Base-by-base conservation (phyloP, 2,329 filamentous ascomycete species). In the Paracorniculantispora psalliotae region DNA sequence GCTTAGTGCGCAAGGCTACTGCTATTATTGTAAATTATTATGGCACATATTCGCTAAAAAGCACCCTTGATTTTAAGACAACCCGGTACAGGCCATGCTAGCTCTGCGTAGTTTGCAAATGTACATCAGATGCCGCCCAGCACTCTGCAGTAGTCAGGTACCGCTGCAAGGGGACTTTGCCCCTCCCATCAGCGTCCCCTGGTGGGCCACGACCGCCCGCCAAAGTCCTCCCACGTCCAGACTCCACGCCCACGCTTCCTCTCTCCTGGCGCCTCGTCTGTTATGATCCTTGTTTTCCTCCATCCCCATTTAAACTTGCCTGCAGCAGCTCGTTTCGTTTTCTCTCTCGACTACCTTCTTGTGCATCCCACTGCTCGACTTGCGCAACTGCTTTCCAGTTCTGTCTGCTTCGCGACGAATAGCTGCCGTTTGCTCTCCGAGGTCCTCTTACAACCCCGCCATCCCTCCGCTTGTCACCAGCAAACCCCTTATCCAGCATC, bases 401-500 rank as follows among this genome's bases (percentile, higher is more conserved):
- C 39, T 47, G 55, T 35, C 19, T 43, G 26, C 13, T 15, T 57
- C 33, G 19, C 47, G 12, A 57, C 55, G 19, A 44, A 13, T 50
- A 51, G 46, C 37, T 57, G 39, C 43, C 26, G 33, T 33, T 44
- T 52, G 21, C 48, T 47, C 23, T 21, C 30, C 23, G 44, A 53
- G 37, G 33, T 28, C 49, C 41, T 41, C 26, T 53, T 54, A 33
- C 57, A 57, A 49, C 49, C 50, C 53, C 56, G 49, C 56, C 25
- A 50, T 53, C 33, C 50, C 25, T 48, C 48, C 49, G 44, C 19
- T 37, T 19, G 21, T 37, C 46, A 46, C 26, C 47, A 37, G 43
- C 35, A 33, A 10, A 33, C 57, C 56, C 61, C 57, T 50, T 49
- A 54, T 58, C 55, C 60, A 57, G 59, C 59, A 57, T 57, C 66